Conservation (phyloP, 2,329 filamentous ascomycete species). For the Pseudocercospora cruenta region DNA sequence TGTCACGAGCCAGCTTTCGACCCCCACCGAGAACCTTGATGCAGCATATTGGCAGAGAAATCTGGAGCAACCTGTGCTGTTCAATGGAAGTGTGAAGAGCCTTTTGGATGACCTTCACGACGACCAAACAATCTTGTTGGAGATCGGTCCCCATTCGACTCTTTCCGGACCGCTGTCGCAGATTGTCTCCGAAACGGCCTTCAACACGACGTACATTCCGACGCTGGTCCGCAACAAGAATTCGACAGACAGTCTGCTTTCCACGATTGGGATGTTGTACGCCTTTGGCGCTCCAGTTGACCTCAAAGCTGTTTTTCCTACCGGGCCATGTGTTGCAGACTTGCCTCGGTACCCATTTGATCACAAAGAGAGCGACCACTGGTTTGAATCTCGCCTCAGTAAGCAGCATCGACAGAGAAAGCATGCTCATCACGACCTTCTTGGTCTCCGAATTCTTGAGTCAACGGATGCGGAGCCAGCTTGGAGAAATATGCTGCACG, state of each 20-base stretch:
- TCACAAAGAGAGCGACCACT: slow-evolving; percentile 9
- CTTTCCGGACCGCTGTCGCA: slow-evolving; percentile 4
- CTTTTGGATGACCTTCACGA: slow-evolving; percentile 1
- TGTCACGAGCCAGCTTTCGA: not conserved
- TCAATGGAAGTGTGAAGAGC: not conserved
- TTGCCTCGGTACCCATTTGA: slow-evolving; percentile 21
- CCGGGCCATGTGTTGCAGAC: not conserved
- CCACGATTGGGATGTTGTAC: slow-evolving; percentile 4
- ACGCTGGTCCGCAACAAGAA: slow-evolving; percentile 4
- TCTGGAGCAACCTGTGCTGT: not conserved
- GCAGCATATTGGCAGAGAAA: slow-evolving; percentile 10
- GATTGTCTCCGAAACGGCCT: not conserved
- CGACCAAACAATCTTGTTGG: slow-evolving; percentile 6
- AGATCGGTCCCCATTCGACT: slow-evolving; percentile 12
- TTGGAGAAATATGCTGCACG: too few relatives aligned
- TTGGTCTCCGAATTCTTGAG: too few relatives aligned
- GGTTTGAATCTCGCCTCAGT: slow-evolving; percentile 15
- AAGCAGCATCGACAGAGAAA: slow-evolving; percentile 11
- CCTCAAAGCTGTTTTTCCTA: not conserved
- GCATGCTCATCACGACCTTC: slow-evolving; percentile 16
- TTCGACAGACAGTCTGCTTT: not conserved
- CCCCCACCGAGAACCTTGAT: not conserved
- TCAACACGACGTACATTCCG: not conserved
- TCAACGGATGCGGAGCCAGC: too few relatives aligned
- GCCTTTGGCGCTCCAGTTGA: not conserved